Evolutionary conservation across 2,329 filamentous ascomycete species (phyloP).

Genomic region (Xylaria sp.): DNA sequence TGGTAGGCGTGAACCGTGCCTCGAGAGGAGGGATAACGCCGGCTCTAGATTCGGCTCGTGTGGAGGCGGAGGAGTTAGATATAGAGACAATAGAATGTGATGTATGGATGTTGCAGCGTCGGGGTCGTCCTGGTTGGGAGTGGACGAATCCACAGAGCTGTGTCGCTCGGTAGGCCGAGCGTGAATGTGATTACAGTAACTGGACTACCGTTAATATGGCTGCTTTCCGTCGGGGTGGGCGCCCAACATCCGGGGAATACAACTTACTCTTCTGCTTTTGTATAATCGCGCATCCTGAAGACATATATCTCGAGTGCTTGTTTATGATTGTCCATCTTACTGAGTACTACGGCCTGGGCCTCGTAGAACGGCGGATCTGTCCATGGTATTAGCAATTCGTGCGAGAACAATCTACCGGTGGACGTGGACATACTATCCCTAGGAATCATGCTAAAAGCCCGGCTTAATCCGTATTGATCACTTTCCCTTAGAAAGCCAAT

Average conservation of each 20-base stretch:
- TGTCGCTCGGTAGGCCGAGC: constrained; percentile 40
- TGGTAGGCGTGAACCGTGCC: constrained; percentile 90
- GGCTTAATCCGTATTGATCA: constrained; percentile 81
- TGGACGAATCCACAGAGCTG: constrained; percentile 45
- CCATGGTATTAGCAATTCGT: constrained; percentile 33
- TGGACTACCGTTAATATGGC: constrained; percentile 49
- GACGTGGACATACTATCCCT: constrained; percentile 69
- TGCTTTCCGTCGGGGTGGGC: too few species aligned
- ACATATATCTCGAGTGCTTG: constrained; percentile 98
- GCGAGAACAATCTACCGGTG: background rate
- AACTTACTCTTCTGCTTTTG: constrained; percentile 90
- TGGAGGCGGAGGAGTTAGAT: constrained; percentile 81
- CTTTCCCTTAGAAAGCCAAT: constrained; percentile 81
- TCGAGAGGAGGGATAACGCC: constrained; percentile 87
- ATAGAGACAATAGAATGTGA: constrained; percentile 88
- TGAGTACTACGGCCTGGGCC: constrained; percentile 87
- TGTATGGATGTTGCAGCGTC: constrained; percentile 82
- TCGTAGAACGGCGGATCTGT: constrained; percentile 88
- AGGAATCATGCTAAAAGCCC: constrained; percentile 81
- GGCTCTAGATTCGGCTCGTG: constrained; percentile 79
- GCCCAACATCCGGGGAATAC: background rate
- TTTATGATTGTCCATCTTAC: constrained; percentile 94
- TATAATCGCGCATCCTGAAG: constrained; percentile 88
- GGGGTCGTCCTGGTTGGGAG: constrained; percentile 55
- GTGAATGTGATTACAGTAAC: constrained; percentile 91